Evolutionary conservation across 1,139 yeast genomes (phyloP).

Genomic region (Diutina rugosa): DNA sequence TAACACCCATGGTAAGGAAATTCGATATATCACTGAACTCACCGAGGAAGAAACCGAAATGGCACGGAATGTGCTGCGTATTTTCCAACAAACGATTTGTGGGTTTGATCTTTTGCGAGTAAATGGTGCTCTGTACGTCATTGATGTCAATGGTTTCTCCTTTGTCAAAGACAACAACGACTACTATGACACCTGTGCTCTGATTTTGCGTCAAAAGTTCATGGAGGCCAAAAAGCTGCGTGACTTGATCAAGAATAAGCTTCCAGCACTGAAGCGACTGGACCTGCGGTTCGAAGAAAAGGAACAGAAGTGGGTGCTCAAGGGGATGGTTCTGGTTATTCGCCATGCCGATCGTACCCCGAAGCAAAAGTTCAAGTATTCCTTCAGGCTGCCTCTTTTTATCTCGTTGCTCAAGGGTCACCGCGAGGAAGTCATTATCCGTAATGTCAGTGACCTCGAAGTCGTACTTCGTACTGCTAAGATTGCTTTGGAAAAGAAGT

Average conservation of each 20-base stretch:
- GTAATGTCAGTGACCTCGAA: constrained; percentile 76
- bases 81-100: constrained; percentile 91
- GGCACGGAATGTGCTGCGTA: constrained; percentile 63
- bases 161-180: constrained; percentile 87
- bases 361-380: constrained; percentile 94
- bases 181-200: constrained; percentile 78
- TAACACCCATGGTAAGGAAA: constrained; percentile 95
- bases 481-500: constrained; percentile 61
- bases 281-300: constrained; percentile 53
- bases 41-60: constrained; percentile 62
- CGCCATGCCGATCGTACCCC: constrained; percentile 99
- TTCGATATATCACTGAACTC: constrained; percentile 76
- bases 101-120: constrained; percentile 93
- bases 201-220: constrained; percentile 65
- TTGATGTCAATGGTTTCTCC: constrained; percentile 96
- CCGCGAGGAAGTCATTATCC: constrained; percentile 87
- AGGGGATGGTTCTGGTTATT: constrained; percentile 82
- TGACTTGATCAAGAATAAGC: constrained; percentile 25
- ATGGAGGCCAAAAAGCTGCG: constrained; percentile 38
- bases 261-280: constrained; percentile 25
- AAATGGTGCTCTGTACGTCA: constrained; percentile 78
- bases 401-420: constrained; percentile 86
- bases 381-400: constrained; percentile 80
- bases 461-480: constrained; percentile 79
- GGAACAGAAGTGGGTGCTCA: constrained; percentile 93